Conservation (phyloP, 2,329 filamentous ascomycete species). For the Aureobasidium leucospermi region DNA sequence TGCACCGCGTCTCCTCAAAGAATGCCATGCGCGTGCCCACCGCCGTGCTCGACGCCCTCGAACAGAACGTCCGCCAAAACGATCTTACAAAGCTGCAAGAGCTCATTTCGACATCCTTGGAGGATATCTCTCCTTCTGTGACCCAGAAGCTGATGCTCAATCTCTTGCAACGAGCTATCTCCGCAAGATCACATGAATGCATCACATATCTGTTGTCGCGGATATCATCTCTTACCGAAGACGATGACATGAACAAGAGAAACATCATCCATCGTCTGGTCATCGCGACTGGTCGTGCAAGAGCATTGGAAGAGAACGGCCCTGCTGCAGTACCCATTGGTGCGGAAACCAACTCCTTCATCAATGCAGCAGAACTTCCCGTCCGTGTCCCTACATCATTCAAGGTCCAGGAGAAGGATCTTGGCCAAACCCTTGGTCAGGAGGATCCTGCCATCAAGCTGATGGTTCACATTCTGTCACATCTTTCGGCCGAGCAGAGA, state of each 20-base stretch:
- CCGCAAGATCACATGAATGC: slow-evolving; percentile 58
- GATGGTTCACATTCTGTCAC: slow-evolving; percentile 56
- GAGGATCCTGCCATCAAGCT: slow-evolving; percentile 72
- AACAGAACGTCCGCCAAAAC: slow-evolving; percentile 64
- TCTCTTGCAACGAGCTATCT: slow-evolving; percentile 69
- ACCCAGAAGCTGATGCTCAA: slow-evolving; percentile 57
- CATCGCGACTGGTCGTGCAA: slow-evolving; percentile 78
- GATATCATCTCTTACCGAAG: slow-evolving; percentile 68
- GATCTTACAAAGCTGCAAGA: slow-evolving; percentile 50
- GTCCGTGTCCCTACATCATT: slow-evolving; percentile 53
- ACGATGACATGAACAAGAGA: slow-evolving; percentile 86
- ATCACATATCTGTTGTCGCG: slow-evolving; percentile 64
- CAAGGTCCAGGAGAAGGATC: slow-evolving; percentile 58
- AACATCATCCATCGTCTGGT: slow-evolving; percentile 91
- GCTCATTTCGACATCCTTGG: slow-evolving; percentile 35
- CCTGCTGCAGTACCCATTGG: slow-evolving; percentile 12
- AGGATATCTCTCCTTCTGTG: slow-evolving; percentile 2
- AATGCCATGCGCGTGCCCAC: slow-evolving; percentile 65
- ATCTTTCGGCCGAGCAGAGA: slow-evolving; percentile 61
- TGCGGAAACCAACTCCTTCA: slow-evolving; percentile 59
- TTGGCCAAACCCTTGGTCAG: slow-evolving; percentile 50
- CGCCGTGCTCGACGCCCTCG: slow-evolving; percentile 61
- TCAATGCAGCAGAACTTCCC: slow-evolving; percentile 70
- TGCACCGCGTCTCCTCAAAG: slow-evolving; percentile 70
- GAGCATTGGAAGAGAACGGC: slow-evolving; percentile 40